Base-by-base conservation (phyloP, 495 filamentous ascomycete species). In the Trichoderma asperelloides region DNA sequence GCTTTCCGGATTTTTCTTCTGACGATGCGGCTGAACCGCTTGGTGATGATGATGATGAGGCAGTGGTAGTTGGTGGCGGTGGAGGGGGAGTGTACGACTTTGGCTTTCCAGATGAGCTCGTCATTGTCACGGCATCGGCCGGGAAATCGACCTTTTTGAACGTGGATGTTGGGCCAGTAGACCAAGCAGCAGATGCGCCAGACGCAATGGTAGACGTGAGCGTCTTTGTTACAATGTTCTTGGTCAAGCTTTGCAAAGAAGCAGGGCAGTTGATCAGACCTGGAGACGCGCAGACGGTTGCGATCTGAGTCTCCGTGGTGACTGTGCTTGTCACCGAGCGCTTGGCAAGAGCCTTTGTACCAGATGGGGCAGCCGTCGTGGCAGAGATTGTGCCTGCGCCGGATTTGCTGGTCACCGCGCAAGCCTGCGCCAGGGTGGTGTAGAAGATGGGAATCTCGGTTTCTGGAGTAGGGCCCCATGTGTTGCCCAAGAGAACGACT, bases 361-460 rank as follows among this genome's bases (percentile, higher is more conserved):
- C 4, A 3, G 51, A 60, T 27, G 51, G 15, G 15, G 51, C 9
- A 28, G 51, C 23, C 5, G 55, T 30, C 12, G 72, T 71, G 47
- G 75, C 67, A 13, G 73, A 75, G 9, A 75, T 41, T 21, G 72
- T 70, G 27, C 75, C 67, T 55, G 71, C 70, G 3, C 67, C 75
- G 23, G 71, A 62, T 2, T 71, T 69, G 15, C 73, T 70, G 9
- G 68, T 68, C 16, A 69, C 65, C 21, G 79, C 81, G 71, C 84
- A 87, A 2, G 72, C 69, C 60, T 77, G 75, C 28, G 78, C 76
- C 18, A 86, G 68, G 0, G 79, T 84, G 3, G 83, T 86, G 71
- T 82, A 83, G 68, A 78, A 87, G 65, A 87, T 73, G 0, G 83
- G 80, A 23, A 79, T 77, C 7, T 77, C 77, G 0, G 79, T 82